Evolutionary conservation across 257 asterid species (phyloP), one percentile per base, ranked within the genome.

Genomic region (Parsonsia alboflavescens): DNA sequence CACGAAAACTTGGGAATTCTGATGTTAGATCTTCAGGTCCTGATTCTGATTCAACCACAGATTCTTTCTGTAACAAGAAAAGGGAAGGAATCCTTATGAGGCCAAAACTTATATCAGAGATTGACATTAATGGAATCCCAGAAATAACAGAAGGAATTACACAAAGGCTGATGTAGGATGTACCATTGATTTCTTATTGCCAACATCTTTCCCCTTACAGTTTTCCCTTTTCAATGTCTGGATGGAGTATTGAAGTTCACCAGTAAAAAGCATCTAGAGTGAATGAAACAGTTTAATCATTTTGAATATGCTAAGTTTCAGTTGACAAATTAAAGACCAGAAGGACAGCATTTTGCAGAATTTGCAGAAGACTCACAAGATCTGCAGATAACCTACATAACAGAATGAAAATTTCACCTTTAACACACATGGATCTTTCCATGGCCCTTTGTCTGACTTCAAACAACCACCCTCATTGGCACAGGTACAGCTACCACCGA

Each of bases 401-500:
- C 50, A 2, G 21, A 2, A 5, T 68, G 10, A 68, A 22, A 22
- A n/a, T 49, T 63, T 44, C 28, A 80, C 81, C 83, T 78, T 49
- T 28, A 70, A 11, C 0, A 79, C 46, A 33, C 46, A 36, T 73
- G 73, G 74, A 41, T 75, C 83, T 72, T 82, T 89, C 93, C 96
- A 89, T 21, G 89, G 89, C 72, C 96, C 93, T 77, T 78, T 89
- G 68, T 84, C 88, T 26, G 89, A 88, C 78, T 82, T 76, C 68
- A 87, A 70, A 77, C 92, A 89, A 44, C 93, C 90, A 53, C 96
- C 91, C 67, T 84, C 82, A 11, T 66, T 46, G 66, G 77, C 74
- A 72, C 96, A 87, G 33, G 74, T 72, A 72, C 96, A 89, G 53
- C 80, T 83, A 21, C 96, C 92, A 21, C 92, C 96, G 17, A 89